Evolutionary conservation across 2,329 filamentous ascomycete species (phyloP).

Genomic region (Aspergillus flavus): DNA sequence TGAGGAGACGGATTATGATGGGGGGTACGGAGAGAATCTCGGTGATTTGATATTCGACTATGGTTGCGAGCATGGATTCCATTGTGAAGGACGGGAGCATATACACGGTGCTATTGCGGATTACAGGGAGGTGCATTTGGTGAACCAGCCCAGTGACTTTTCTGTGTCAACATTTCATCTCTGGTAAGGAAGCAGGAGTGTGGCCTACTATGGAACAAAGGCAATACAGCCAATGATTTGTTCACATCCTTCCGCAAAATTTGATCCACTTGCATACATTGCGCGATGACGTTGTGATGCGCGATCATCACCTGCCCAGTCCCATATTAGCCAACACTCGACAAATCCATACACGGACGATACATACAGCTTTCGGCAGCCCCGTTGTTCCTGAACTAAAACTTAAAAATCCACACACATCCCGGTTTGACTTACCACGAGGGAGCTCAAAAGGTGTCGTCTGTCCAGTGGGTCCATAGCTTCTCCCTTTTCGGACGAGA

Average conservation of each 20-base stretch:
- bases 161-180: not conserved
- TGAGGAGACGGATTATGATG: constrained; percentile 63
- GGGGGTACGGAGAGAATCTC: constrained; percentile 64
- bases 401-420: not conserved
- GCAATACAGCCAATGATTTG: not conserved
- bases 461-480: not conserved
- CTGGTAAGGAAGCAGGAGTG: constrained; percentile 40
- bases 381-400: constrained; percentile 57
- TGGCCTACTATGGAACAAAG: constrained; percentile 37
- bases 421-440: not conserved
- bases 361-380: constrained; percentile 58
- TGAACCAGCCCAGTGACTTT: not conserved
- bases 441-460: not conserved
- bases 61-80: constrained; percentile 57
- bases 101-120: constrained; percentile 57
- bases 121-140: not conserved
- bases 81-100: constrained; percentile 68
- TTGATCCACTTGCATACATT: constrained; percentile 61
- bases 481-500: not conserved
- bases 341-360: not conserved
- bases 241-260: not conserved
- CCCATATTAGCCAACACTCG: not conserved
- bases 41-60: constrained; percentile 55
- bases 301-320: constrained; percentile 46
- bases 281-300: constrained; percentile 60